Base-by-base conservation (phyloP, 176 grass and related monocot species). In the Triticum urartu region DNA sequence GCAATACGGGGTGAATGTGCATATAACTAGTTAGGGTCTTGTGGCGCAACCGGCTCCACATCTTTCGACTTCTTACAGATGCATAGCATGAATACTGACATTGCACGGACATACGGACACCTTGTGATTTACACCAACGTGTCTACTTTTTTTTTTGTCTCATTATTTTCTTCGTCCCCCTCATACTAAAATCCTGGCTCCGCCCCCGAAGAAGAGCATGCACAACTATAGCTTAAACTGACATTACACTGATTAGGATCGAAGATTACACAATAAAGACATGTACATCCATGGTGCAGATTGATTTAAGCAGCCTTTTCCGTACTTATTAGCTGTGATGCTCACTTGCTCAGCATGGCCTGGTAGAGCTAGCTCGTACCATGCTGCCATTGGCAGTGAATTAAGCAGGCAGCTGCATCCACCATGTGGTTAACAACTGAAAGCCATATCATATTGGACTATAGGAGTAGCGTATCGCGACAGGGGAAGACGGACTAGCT, bases 141-240 rank as follows among this genome's bases (percentile, higher is more conserved):
- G 36, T 6, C 36, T 38, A 38, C 26, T n/a, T 26, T 7, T 6
- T 38, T 38, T 38, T 38, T 38, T 38, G 36, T 38, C 36, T 38
- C 36, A 38, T 38, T 38, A 38, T 38, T 38, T 38, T 38, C 36
- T 38, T 38, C 36, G 6, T 1, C 36, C 36, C 36, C 36, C 36
- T 38, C 36, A 38, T 38, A 38, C 36, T 1, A 38, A 38, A 38
- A 38, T 38, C 6, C 36, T 38, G 36, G 36, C 36, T 38, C 36
- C 36, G 36, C 36, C 36, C 36, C 36, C 5, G 35, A 68, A 18
- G 30, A 17, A 68, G 26, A 66, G 12, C 25, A 33, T 43, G 25
- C 17, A 79, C 66, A 89, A 78, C 73, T 87, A 50, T 56, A 75
- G 24, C 17, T 64, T 90, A 42, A 78, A 13, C 79, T 21, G 52